Conservation (phyloP, 2,329 filamentous ascomycete genomes). For the Xylariaceae sp. region DNA sequence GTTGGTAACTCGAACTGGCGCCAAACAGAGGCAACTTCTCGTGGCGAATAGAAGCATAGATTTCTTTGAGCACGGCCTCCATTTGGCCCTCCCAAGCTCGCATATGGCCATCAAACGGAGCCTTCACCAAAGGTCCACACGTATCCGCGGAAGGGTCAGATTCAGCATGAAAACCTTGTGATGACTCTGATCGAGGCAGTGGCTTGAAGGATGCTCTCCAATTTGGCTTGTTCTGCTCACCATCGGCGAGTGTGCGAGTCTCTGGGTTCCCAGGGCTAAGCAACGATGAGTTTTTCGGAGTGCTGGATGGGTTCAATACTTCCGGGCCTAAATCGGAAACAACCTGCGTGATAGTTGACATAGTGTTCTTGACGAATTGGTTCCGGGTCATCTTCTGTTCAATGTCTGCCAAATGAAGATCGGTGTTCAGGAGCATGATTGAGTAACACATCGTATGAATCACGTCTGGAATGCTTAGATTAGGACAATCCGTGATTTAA, state of each 20-base stretch:
- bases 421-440: constrained; percentile 89
- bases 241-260: constrained; percentile 16
- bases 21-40: constrained; percentile 84
- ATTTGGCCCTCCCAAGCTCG: constrained; percentile 85
- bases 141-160: constrained; percentile 42
- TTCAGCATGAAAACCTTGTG: constrained; percentile 37
- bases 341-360: constrained; percentile 79
- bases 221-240: constrained; percentile 27
- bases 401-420: constrained; percentile 91
- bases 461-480: constrained; percentile 58
- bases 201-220: constrained; percentile 47
- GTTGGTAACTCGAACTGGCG: constrained; percentile 48
- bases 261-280: constrained; percentile 31
- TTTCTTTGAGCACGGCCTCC: constrained; percentile 85
- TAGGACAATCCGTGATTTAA: constrained; percentile 12
- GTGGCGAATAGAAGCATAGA: constrained; percentile 84
- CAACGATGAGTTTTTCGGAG: constrained; percentile 35
- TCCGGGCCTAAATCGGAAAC: constrained; percentile 68
- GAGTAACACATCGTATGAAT: constrained; percentile 98
- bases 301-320: constrained; percentile 55
- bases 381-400: constrained; percentile 92
- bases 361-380: constrained; percentile 95
- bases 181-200: constrained; percentile 43
- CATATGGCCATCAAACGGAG: constrained; percentile 68
- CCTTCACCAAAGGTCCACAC: constrained; percentile 73